phyloP scores from a whole-genome alignment of 2,329 filamentous ascomycete species.

The Lizonia empirigonia region DNA sequence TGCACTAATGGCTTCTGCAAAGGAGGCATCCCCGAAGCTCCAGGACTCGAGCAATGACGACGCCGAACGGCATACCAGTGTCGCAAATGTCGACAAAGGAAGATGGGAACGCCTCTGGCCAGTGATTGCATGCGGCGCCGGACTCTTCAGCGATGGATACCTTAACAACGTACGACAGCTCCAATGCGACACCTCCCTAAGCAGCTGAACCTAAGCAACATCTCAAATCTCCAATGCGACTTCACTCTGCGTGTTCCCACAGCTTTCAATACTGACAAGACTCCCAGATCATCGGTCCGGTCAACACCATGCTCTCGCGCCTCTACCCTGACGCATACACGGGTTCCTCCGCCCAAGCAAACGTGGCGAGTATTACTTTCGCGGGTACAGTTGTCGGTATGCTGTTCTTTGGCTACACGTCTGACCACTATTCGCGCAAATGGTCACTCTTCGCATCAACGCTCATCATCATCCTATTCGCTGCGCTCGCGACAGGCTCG shows the following conservation, averaged over 20 bases:
- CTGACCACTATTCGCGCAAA: slow-evolving; percentile 83
- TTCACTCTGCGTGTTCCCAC: neutral
- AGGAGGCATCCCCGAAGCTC: slow-evolving; percentile 8
- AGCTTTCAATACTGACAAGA: slow-evolving; percentile 19
- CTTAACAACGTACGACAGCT: slow-evolving; percentile 72
- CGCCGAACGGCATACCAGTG: slow-evolving; percentile 1
- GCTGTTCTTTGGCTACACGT: slow-evolving; percentile 78
- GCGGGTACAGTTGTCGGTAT: slow-evolving; percentile 85
- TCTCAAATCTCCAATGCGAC: slow-evolving; percentile 3
- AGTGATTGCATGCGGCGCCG: slow-evolving; percentile 85
- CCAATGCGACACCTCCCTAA: slow-evolving; percentile 13
- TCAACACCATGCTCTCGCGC: slow-evolving; percentile 73
- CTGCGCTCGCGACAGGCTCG: slow-evolving; percentile 75
- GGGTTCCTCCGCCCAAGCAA: slow-evolving; percentile 70
- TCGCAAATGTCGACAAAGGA: slow-evolving; percentile 38
- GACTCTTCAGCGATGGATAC: slow-evolving; percentile 90
- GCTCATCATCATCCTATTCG: slow-evolving; percentile 82
- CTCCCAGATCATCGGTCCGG: slow-evolving; percentile 78
- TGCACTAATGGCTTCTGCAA: slow-evolving; percentile 9
- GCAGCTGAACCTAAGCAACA: slow-evolving; percentile 5
- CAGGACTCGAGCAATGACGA: slow-evolving; percentile 13
- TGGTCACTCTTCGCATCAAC: slow-evolving; percentile 83
- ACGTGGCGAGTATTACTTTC: slow-evolving; percentile 83
- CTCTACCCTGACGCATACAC: slow-evolving; percentile 75
- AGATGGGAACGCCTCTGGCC: slow-evolving; percentile 64